A percentile compares a stretch with the other conserved stretches of the same genome.
These are phyloP conservation scores for Septoria petroselini DNA, from an alignment of 2,329 filamentous ascomycete genomes.

Conservation along the genomic window DNA sequence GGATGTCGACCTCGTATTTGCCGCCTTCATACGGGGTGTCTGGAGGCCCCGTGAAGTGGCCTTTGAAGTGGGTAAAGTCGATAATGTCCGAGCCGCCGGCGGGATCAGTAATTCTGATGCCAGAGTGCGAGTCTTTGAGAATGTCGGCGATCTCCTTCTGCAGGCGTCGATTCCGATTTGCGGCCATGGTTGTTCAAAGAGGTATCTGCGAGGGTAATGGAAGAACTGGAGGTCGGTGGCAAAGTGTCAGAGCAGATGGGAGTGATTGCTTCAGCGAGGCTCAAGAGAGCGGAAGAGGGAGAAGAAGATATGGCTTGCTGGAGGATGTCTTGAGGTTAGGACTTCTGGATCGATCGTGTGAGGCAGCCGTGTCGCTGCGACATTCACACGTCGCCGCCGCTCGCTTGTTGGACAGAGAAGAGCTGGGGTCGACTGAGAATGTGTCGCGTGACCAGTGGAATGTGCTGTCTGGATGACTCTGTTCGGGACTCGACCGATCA, in stretches of 20 bases:
- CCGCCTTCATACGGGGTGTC: slow-evolving; percentile 93
- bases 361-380: not conserved
- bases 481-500: too few species aligned
- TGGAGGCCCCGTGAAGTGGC: slow-evolving; percentile 79
- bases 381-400: not conserved
- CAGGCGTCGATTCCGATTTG: slow-evolving; percentile 60
- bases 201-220: not conserved
- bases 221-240: too few species aligned
- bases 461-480: too few species aligned
- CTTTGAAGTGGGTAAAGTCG: slow-evolving; percentile 77
- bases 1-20: slow-evolving; percentile 76
- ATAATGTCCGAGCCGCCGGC: slow-evolving; percentile 54
- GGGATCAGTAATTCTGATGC: slow-evolving; percentile 60
- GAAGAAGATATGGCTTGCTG: not conserved
- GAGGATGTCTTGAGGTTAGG: too few species aligned
- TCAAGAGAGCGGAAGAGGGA: not conserved
- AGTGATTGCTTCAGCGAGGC: too few species aligned
- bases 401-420: not conserved
- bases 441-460: not conserved
- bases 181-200: slow-evolving; percentile 42
- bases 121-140: slow-evolving; percentile 68
- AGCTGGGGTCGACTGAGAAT: too few species aligned
- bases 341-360: not conserved
- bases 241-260: too few species aligned
- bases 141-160: slow-evolving; percentile 77